phyloP scores from a whole-genome alignment of 2,329 filamentous ascomycete genomes.

The Aspergillus ochraceoroseus region DNA sequence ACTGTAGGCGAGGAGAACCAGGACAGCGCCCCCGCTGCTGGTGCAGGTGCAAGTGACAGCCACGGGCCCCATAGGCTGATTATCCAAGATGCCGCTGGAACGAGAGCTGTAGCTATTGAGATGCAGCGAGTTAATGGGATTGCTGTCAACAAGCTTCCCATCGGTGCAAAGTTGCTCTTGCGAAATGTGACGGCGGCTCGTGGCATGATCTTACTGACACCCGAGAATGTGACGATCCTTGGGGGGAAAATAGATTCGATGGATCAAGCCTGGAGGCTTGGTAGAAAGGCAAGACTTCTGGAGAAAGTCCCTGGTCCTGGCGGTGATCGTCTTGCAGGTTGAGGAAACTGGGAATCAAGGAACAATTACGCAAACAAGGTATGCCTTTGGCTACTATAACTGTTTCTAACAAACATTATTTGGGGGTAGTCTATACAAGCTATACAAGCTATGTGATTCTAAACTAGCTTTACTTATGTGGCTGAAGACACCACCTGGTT shows the following conservation, averaged over 20 bases:
- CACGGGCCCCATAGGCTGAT: constrained; percentile 70
- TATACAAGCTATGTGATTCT: too few relatives aligned
- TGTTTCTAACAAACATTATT: too few relatives aligned
- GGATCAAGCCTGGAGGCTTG: constrained; percentile 71
- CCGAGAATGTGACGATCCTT: constrained; percentile 62
- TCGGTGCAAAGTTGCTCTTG: constrained; percentile 78
- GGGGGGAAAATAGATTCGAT: constrained; percentile 81
- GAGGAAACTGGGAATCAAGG: neutral
- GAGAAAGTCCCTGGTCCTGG: constrained; percentile 49
- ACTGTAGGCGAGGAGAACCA: constrained; percentile 49
- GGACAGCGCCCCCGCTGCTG: constrained; percentile 20
- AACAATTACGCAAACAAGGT: neutral
- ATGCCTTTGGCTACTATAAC: too few relatives aligned
- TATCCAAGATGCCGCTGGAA: constrained; percentile 72
- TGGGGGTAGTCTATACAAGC: too few relatives aligned
- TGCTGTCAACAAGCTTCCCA: constrained; percentile 54
- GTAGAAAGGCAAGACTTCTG: constrained; percentile 64
- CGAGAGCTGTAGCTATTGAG: constrained; percentile 67
- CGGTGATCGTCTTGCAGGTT: constrained; percentile 1
- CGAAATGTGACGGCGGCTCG: constrained; percentile 61
- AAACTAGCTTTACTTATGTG: too few relatives aligned
- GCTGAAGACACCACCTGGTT: constrained; percentile 27
- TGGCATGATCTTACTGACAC: constrained; percentile 73
- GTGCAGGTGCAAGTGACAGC: constrained; percentile 18
- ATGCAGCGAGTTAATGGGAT: constrained; percentile 61